phyloP scores from a whole-genome alignment of 768 basidiomycete genomes.

The Lactarius hengduanensis region DNA sequence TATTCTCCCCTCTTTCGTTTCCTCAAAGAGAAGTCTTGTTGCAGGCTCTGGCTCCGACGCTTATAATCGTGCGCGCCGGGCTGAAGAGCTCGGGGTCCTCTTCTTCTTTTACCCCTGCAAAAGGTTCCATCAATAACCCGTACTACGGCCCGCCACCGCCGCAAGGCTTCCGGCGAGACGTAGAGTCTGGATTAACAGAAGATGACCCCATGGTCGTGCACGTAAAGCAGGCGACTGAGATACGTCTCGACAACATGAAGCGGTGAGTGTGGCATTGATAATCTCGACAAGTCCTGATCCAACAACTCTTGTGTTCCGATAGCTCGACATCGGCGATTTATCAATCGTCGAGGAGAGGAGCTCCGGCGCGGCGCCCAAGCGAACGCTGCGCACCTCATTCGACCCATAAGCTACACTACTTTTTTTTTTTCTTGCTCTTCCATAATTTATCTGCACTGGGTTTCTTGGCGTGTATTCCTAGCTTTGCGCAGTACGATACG shows the following conservation, averaged over 20 bases:
- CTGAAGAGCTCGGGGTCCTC: neutral
- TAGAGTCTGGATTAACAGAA: neutral
- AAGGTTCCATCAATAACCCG: slow-evolving; percentile 6
- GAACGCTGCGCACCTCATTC: too few relatives aligned
- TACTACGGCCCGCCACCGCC: neutral
- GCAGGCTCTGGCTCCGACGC: slow-evolving; percentile 18
- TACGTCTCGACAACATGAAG: neutral
- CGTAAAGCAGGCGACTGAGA: slow-evolving; percentile 12
- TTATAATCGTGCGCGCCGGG: slow-evolving; percentile 16
- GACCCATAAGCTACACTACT: neutral
- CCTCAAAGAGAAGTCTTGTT: neutral
- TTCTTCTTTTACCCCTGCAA: neutral
- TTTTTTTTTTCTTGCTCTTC: neutral
- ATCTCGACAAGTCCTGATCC: neutral
- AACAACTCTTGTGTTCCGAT: neutral
- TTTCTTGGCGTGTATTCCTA: neutral
- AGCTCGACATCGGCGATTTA: neutral
- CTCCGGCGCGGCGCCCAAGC: neutral
- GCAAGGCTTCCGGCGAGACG: neutral
- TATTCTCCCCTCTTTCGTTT: neutral
- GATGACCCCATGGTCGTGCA: slow-evolving; percentile 1
- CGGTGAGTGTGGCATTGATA: neutral
- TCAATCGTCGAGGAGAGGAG: neutral
- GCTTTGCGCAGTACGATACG: neutral
- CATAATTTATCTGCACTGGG: neutral